phyloP scores from a whole-genome alignment of 768 basidiomycete species.

The Serendipita sp. region DNA sequence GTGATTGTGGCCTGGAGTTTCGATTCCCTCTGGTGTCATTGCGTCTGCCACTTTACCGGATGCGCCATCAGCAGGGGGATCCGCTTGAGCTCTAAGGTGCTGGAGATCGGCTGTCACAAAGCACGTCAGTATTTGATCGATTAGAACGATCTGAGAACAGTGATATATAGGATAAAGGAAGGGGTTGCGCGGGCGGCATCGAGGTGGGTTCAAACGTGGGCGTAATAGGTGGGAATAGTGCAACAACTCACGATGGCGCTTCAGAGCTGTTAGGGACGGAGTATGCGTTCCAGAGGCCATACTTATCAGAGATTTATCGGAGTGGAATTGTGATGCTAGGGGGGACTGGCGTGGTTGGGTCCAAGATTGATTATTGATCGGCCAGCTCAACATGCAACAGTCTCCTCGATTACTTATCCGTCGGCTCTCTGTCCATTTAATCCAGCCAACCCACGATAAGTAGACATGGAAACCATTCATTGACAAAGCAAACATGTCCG shows the following conservation, averaged over 20 bases:
- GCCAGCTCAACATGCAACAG: no score
- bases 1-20: background rate
- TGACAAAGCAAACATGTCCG: no score
- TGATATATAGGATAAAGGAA: no score
- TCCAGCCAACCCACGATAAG: no score
- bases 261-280: background rate
- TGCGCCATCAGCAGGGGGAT: background rate
- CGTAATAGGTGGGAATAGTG: background rate
- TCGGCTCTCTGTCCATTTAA: no score
- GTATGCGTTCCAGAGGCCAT: background rate
- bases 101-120: background rate
- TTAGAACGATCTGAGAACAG: no score
- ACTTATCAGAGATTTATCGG: background rate
- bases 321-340: background rate
- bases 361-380: background rate
- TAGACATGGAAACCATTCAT: no score
- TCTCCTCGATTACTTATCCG: no score
- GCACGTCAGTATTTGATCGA: no score
- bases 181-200: background rate
- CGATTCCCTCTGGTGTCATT: background rate
- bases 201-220: background rate
- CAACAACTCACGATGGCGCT: background rate
- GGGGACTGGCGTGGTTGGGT: background rate
- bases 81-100: background rate
- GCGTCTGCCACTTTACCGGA: background rate